phyloP scores from a whole-genome alignment of 176 grass and related monocot species.

The Bromus sterilis region DNA sequence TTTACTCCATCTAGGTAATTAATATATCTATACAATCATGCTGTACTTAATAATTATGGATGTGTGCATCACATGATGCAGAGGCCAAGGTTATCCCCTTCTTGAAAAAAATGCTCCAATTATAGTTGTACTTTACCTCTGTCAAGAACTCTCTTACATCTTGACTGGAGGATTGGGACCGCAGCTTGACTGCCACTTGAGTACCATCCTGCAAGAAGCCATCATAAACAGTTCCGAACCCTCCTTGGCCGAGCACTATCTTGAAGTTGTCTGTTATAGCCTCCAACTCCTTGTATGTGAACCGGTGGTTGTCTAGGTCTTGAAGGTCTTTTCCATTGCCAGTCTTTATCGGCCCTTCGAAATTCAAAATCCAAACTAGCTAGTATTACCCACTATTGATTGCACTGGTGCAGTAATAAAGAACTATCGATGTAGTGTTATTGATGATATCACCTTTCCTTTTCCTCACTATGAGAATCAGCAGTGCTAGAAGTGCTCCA shows the following conservation, averaged over 20 bases:
- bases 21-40: no score
- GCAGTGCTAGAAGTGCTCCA: neutral
- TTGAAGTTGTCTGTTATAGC: conserved; percentile 46
- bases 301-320: conserved; percentile 36
- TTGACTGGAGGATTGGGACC: conserved; percentile 34
- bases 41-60: no score
- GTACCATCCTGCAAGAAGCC: conserved; percentile 54
- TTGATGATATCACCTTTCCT: conserved; percentile 5
- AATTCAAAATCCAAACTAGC: no score
- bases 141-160: conserved; percentile 43
- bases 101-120: no score
- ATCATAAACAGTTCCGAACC: conserved; percentile 55
- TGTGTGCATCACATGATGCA: no score
- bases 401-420: no score
- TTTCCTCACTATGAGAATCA: conserved; percentile 15
- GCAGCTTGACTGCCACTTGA: conserved; percentile 55
- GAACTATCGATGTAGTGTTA: neutral
- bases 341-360: neutral
- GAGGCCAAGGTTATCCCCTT: no score
- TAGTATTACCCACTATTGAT: no score
- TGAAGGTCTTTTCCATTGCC: neutral
- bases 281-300: conserved; percentile 40
- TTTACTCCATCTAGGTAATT: no score
- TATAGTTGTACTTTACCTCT: conserved; percentile 1
- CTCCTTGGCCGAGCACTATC: conserved; percentile 44